A percentile compares a stretch with the other conserved stretches of the same genome.
phyloP scores from a whole-genome alignment of 1,139 yeast species.

The Yamadazyma friedrichii region DNA sequence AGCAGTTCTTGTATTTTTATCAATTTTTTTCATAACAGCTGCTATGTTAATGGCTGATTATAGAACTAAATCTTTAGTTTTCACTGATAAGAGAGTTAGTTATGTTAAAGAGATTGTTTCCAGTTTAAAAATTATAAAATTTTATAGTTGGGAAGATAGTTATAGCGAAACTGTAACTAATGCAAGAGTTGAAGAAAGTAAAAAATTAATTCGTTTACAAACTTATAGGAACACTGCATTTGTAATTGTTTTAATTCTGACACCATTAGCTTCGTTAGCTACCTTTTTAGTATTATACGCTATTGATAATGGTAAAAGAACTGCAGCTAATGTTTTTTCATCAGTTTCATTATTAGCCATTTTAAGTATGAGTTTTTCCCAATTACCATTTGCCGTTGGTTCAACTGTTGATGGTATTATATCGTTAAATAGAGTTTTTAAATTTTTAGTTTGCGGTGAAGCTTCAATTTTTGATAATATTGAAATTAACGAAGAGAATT shows the following conservation, averaged over 20 bases:
- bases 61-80: slow-evolving; percentile 27
- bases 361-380: slow-evolving; percentile 47
- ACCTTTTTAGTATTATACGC: slow-evolving; percentile 64
- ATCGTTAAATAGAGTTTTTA: slow-evolving; percentile 60
- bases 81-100: slow-evolving; percentile 33
- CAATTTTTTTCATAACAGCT: slow-evolving; percentile 20
- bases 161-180: slow-evolving; percentile 46
- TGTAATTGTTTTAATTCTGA: slow-evolving; percentile 60
- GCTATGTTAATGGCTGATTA: slow-evolving; percentile 25
- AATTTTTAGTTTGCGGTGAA: slow-evolving; percentile 42
- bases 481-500: slow-evolving; percentile 35
- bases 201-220: slow-evolving; percentile 49
- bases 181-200: slow-evolving; percentile 50
- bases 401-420: slow-evolving; percentile 65
- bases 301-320: slow-evolving; percentile 34
- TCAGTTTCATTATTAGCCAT: slow-evolving; percentile 68
- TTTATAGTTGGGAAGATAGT: slow-evolving; percentile 67
- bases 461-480: slow-evolving; percentile 28
- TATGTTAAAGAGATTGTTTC: slow-evolving; percentile 36
- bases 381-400: slow-evolving; percentile 71
- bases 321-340: slow-evolving; percentile 73
- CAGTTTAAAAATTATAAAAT: slow-evolving; percentile 36
- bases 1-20: slow-evolving; percentile 24
- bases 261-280: slow-evolving; percentile 22
- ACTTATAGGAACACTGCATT: slow-evolving; percentile 44